Evolutionary conservation across 2,329 filamentous ascomycete species (phyloP).

Genomic region (Lachnellula subtilissima): DNA sequence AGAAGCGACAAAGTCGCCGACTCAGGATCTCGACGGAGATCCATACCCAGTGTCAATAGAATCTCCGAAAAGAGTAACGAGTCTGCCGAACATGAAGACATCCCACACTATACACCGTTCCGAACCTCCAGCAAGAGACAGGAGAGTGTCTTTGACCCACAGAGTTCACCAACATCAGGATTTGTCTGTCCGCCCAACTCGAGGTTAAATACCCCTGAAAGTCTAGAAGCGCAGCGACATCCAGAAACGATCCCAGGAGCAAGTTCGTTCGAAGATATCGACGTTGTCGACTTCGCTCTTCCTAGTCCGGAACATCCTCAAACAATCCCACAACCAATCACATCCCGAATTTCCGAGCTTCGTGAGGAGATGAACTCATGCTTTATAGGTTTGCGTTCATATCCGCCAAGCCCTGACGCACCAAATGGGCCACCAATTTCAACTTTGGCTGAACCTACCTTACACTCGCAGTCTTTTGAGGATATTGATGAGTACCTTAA

Average conservation of each 20-base stretch:
- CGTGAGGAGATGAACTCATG: too few relatives aligned
- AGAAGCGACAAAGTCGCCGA: not conserved
- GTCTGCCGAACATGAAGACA: not conserved
- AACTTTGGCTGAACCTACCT: not conserved
- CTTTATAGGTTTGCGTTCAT: not conserved
- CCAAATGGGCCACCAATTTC: not conserved
- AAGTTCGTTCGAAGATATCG: too few relatives aligned
- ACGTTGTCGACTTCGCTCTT: too few relatives aligned
- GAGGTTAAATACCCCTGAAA: too few relatives aligned
- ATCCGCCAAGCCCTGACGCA: not conserved
- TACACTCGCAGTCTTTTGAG: not conserved
- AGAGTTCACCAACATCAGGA: too few relatives aligned
- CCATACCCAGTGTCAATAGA: not conserved
- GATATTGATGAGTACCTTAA: not conserved
- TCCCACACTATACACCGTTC: not conserved
- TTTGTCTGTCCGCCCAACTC: too few relatives aligned
- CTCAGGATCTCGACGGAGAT: not conserved
- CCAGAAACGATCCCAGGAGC: too few relatives aligned
- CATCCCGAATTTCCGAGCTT: too few relatives aligned
- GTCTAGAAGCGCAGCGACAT: too few relatives aligned
- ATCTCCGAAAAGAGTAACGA: not conserved
- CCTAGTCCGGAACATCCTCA: too few relatives aligned
- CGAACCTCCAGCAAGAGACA: not conserved
- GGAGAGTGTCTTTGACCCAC: not conserved
- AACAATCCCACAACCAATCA: too few relatives aligned